Conservation (phyloP, 495 filamentous ascomycete species). For the Penicillium goetzii region DNA sequence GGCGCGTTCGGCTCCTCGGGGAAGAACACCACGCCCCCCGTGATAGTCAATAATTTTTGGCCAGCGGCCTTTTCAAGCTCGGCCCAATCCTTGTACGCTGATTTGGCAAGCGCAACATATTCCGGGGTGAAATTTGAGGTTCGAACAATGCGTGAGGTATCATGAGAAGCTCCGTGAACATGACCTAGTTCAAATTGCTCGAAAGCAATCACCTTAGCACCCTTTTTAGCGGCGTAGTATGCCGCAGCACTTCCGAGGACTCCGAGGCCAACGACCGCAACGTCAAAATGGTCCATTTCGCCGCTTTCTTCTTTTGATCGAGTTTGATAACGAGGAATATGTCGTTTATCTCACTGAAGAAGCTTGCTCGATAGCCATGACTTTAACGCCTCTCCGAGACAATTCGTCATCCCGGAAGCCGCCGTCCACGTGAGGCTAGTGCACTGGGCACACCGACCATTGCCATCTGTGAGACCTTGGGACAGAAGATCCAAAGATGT, state of each 20-base stretch:
- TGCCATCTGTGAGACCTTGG: background rate
- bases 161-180: slow-evolving; percentile 27
- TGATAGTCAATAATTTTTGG: slow-evolving; percentile 25
- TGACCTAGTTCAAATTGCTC: slow-evolving; percentile 30
- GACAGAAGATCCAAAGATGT: background rate
- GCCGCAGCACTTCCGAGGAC: slow-evolving; percentile 27
- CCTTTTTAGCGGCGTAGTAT: slow-evolving; percentile 26
- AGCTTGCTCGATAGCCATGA: background rate
- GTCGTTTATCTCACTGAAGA: background rate
- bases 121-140: slow-evolving; percentile 24
- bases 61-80: slow-evolving; percentile 21
- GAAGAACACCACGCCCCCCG: slow-evolving; percentile 31
- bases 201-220: slow-evolving; percentile 27
- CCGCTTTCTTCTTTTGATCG: background rate
- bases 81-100: slow-evolving; percentile 29
- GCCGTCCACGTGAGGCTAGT: background rate
- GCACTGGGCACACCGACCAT: background rate
- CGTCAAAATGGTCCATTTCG: slow-evolving; percentile 20
- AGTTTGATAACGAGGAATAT: background rate
- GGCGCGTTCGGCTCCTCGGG: slow-evolving; percentile 22
- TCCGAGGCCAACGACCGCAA: slow-evolving; percentile 27
- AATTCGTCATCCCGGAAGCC: background rate
- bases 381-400: background rate
- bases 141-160: slow-evolving; percentile 28
- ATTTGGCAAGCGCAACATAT: slow-evolving; percentile 22